Percentiles rank a stretch among this genome's conserved stretches.
Conservation (phyloP, 176 grass and related monocot species). For the Oryza punctata region DNA sequence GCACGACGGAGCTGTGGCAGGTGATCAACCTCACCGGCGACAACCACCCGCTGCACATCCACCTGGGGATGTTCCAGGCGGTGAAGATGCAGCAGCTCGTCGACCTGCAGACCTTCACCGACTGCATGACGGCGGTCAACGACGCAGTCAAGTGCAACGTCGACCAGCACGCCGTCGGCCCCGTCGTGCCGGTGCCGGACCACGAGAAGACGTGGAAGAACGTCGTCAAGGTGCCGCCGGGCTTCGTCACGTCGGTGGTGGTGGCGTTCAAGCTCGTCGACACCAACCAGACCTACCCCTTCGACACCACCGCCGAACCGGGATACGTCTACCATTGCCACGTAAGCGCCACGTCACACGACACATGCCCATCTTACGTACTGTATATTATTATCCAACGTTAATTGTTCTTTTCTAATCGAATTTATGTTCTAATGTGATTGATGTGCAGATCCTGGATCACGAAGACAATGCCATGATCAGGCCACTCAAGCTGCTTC, state of each 20-base stretch:
- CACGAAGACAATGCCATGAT: conserved; percentile 90
- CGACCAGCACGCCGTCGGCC: conserved; percentile 12
- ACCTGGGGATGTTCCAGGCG: too few species aligned
- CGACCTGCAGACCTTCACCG: conserved; percentile 35
- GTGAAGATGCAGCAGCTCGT: too few species aligned
- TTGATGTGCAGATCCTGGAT: conserved; percentile 61
- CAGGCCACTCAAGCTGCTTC: conserved; percentile 56
- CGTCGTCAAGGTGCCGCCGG: conserved; percentile 62
- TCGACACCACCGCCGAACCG: conserved; percentile 61
- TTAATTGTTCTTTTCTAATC: not conserved
- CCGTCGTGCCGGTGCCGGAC: conserved; percentile 44
- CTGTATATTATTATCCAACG: too few species aligned
- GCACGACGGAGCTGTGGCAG: conserved; percentile 68
- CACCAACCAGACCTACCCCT: conserved; percentile 41
- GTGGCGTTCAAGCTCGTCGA: conserved; percentile 53
- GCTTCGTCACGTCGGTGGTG: conserved; percentile 48
- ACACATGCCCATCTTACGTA: not conserved
- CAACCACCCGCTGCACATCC: conserved; percentile 63
- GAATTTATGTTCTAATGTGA: not conserved
- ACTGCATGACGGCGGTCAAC: conserved; percentile 67
- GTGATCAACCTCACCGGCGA: conserved; percentile 82
- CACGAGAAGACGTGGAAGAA: conserved; percentile 77
- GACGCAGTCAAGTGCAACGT: conserved; percentile 47
- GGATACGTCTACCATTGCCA: conserved; percentile 87
- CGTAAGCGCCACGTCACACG: conserved; percentile 16